Base-by-base conservation (phyloP, 768 basidiomycete species). In the Termitomyces heimii region DNA sequence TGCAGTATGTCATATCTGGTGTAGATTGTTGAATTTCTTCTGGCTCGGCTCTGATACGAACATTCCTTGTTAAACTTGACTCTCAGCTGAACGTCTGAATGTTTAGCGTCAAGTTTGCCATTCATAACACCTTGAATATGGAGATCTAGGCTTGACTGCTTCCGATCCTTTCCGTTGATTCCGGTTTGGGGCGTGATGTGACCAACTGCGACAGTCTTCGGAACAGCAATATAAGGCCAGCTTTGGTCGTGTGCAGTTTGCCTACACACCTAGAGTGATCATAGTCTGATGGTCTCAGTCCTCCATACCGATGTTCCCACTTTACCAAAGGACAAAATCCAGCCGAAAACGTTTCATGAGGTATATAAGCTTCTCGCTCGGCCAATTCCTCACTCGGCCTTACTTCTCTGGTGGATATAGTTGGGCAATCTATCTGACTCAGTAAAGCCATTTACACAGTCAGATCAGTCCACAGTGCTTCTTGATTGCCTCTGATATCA, bases 381-480 rank as follows among this genome's bases (percentile, higher is more conserved):
- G 28, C n/a, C 28, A 29, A 18, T 26, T n/a, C 35, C 44, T 43
- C 35, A 22, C 39, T 40, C 18, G 18, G 39, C n/a, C 39, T 40
- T 9, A 40, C 49, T 54, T 58, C 46, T 44, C 43, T 54, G 40
- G 54, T 57, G 37, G 48, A 32, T 28, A 44, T 57, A 87, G 84
- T 65, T 83, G 34, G 78, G 78, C 55, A 77, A 75, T 60, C 68
- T 82, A 44, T 69, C 72, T 49, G 82, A 84, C 59, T 84, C 84
- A n/a, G 70, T 87, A 44, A 76, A 79, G 60, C 77, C 81, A 40
- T 86, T 86, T 65, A 81, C 82, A 37, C 77, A 82, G 86, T 88
- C 44, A 55, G 79, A 70, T 34, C 16, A 28, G 4, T 28, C 40
- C 14, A 26, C 43, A 12, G 50, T 20, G 39, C 24, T 47, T 54